Base-by-base conservation (phyloP, 1,284 basidiomycete species). In the Coniferiporia sulphurascens region DNA sequence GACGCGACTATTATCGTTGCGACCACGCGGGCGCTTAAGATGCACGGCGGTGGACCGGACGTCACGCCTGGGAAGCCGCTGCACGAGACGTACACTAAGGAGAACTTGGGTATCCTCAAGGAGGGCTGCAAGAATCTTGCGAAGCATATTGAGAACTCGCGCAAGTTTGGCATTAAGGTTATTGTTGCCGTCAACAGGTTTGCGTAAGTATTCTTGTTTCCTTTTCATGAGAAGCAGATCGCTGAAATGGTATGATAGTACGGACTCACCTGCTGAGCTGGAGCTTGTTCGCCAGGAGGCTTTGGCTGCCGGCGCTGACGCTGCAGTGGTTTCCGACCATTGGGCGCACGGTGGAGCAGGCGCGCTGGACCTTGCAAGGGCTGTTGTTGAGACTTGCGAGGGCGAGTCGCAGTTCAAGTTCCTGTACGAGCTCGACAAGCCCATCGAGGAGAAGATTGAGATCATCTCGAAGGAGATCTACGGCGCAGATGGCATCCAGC, bases 31-130 rank as follows among this genome's bases (percentile, higher is more conserved):
- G 96, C 96, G 19, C 79, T 99, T 65, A 99, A 99, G 84, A 99
- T 98, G 93, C 96, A 99, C 73, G 96, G 96, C 56, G 96, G 96
- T 62, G 97, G 93, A 65, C 97, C 96, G 1, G 95, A 98, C 54
- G 97, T 99, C 45, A 91, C 93, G 3, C 96, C 97, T 34, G 97
- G 96, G 60, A 98, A 98, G 75, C 86, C 95, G 22, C 82, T 99
- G 43, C 88, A 91, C 66, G 92, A 94, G 51, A 95, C 94, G 48
- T 99, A 99, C 75, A 90, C 91, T 63, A 89, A 92, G 72, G 96
- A 99, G 77, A 89, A 98, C 72, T 80, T 98, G 56, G 90, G 90
- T 63, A 92, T 89, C 15, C 85, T 99, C 59, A 87, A 89, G 72
- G 90, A 92, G 72, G 96, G 96, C 48, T 96, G 92, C 77, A 87